Base-by-base conservation (phyloP, 1,139 yeast species). In the Nadsonia commutata region DNA sequence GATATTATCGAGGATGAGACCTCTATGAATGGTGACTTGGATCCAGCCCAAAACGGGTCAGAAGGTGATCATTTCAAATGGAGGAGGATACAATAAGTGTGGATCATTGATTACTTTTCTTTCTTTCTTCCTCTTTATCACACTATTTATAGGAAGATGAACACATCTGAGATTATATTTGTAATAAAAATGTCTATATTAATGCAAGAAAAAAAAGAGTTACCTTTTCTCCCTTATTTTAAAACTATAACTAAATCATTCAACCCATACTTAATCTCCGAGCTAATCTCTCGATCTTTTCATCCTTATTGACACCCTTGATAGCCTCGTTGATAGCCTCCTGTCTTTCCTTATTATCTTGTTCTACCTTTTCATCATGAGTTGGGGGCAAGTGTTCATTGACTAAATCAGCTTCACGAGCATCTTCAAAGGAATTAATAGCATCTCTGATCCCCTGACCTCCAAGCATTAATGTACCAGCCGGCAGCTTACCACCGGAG, bases 321-420 rank as follows among this genome's bases (percentile, higher is more conserved):
- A 74, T 63, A 40, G 72, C 78, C 47, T 64, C 62, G 42, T 62
- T 63, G 51, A 76, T 63, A 18, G 67, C 63, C 45, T 58, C 57
- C 51, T 57, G 60, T 40, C 70, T 65, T 44, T 64, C 59, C 51
- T 71, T 70, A 45, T 67, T 65, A 48, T 75, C 76, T 39, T 62
- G 59, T 49, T 61, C 63, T 38, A 64, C 65, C 36, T 71, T 59
- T 53, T 80, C 83, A 46, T 76, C 83, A 6, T 66, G 62, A 2
- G 78, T 60, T n/a, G 97, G 97, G 3, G 98, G 98, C 56, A 90
- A 62, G 37, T 84, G 81, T 64, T 90, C 98, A 60, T 90, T 90
- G 38, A 69, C 71, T 53, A 82, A 61, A 65, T 90, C 98, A 2
- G 90, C 93, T 52, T 66, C 65, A 51, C 80, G 71, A 1, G 96